Base-by-base conservation (phyloP, 805 yeast species). In the Ogataea haglerorum region DNA sequence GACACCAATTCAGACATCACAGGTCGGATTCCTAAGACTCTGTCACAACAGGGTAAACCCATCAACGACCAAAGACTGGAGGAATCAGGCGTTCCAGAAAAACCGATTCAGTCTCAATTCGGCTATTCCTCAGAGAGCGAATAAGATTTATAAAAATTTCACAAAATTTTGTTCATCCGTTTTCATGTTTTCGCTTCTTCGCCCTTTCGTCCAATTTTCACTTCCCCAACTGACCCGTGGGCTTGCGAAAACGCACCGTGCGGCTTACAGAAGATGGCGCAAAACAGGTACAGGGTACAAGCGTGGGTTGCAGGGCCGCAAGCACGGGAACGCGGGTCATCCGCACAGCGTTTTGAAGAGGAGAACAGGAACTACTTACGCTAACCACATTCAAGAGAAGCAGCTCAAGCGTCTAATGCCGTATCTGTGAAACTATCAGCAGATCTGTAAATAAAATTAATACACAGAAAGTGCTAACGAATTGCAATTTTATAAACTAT, bases 271-370 rank as follows among this genome's bases (percentile, higher is more conserved):
- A 60, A 76, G 97, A 65, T 86, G 93, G 80, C 76, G 83, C 60
- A 80, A 79, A 54, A 82, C 85, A 4, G 87, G 85, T 2, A 75
- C 78, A n/a, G 82, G 70, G 15, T 73, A 71, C 64, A 75, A 80
- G 52, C 69, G 87, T 58, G 90, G 74, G 47, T 78, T 80, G 53
- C 84, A 95, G 15, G 95, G 96, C 9, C 78, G 95, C 68, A 84
- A 85, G 51, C 97, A 90, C 61, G 96, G 97, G 36, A 90, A 90
- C 57, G 86, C 89, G 2, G 90, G 95, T 16, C 90, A 93, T 83
- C 74, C 89, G 23, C 67, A 76, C 29, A 72, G 80, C 37, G 70
- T 75, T 18, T 64, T 84, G 55, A 68, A 76, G 45, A 73, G 72
- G 53, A 70, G 83, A 63, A 75, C 79, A 49, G 83, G 78, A 22